phyloP scores from a whole-genome alignment of 805 yeast species.

The Clavispora carvajalis region DNA sequence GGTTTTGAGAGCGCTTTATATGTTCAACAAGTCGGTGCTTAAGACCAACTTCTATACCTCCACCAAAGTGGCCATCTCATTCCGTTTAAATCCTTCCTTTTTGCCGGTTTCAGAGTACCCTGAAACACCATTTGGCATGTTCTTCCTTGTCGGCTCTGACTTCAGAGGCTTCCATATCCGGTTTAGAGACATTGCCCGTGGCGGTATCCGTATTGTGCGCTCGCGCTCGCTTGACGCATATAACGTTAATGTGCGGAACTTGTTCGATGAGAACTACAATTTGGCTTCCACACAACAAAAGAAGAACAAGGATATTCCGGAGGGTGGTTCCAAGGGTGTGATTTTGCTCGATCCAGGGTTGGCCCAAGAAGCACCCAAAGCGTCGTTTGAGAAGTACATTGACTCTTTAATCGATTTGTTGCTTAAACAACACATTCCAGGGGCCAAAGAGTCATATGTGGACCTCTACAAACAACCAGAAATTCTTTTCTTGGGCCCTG shows the following conservation, averaged over 20 bases:
- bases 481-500: conserved; percentile 97
- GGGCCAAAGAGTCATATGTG: conserved; percentile 75
- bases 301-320: conserved; percentile 97
- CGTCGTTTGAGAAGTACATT: conserved; percentile 87
- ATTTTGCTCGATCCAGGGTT: conserved; percentile 74
- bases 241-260: conserved; percentile 73
- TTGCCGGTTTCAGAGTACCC: conserved; percentile 86
- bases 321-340: conserved; percentile 98
- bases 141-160: conserved; percentile 92
- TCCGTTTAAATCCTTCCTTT: conserved; percentile 82
- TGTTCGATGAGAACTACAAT: conserved; percentile 95
- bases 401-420: conserved; percentile 86
- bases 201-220: conserved; percentile 94
- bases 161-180: conserved; percentile 97
- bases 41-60: conserved; percentile 93
- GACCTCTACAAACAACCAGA: conserved; percentile 82
- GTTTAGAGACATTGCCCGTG: conserved; percentile 95
- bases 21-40: conserved; percentile 80
- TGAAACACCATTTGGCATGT: conserved; percentile 89
- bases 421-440: conserved; percentile 64
- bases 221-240: conserved; percentile 84
- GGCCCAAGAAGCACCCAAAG: conserved; percentile 73
- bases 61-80: conserved; percentile 91
- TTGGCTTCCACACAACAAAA: conserved; percentile 94
- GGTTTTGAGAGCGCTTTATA: conserved; percentile 75